Evolutionary conservation across 805 yeast species (phyloP), one percentile per base, ranked within the genome.

Genomic region (Kodamaea leandrae): DNA sequence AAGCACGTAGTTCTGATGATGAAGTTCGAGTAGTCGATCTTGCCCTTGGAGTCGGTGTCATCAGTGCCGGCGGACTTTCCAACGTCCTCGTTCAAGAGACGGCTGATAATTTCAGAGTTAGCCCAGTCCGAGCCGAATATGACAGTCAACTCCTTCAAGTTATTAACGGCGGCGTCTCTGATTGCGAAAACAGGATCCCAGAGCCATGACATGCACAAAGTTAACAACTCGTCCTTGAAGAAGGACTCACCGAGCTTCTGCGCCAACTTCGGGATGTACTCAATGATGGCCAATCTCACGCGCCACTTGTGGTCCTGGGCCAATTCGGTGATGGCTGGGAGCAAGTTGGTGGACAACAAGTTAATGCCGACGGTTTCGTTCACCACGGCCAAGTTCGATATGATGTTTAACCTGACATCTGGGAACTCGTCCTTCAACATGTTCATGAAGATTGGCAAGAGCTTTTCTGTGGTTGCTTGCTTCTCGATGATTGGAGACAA

Each of bases 261-360:
- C 6, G 98, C 97, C 50, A 93, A 72, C 48, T 91, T 74, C 21
- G 99, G 99, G 51, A 90, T 88, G 66, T 93, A 93, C 61, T 93
- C 96, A 57, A 93, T 93, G 47, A 93, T 93, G 8, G 98, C 98
- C 60, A 93, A 74, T 60, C 98, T 81, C 20, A 93, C 97, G 58
- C 99, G 81, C 99, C 99, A 93, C 58, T 90, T 91, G 55, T 84
- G 84, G 66, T 93, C 99, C 59, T 89, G 90, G 8, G 99, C 98
- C 51, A 93, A 75, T 51, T 91, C 96, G 8, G 95, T 83, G 51
- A 93, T 91, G 2, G 99, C 98, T 3, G 99, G 99, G 50, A 93
- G 73, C 48, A 93, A 72, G 28, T 89, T 83, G 54, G 89, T 90
- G 18, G 96, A 83, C 49, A 93, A 73, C 46, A 86, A 69, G 52